Evolutionary conservation across 2,329 filamentous ascomycete species (phyloP), one percentile per base, ranked within the genome.

Genomic region (Rhinocladiella mackenziei): DNA sequence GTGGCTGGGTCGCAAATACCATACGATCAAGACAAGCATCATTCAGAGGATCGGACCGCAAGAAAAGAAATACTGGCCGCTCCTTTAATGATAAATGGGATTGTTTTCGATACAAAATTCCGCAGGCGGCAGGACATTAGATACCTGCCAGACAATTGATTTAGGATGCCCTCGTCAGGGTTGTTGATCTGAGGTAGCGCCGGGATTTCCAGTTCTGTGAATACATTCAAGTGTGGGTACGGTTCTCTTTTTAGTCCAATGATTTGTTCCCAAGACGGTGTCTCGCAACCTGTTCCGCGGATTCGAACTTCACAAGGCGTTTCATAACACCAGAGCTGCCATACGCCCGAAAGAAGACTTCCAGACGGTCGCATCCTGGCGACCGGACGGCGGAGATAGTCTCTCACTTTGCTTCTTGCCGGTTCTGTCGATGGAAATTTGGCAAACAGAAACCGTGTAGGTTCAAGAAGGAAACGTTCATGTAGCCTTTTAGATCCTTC

Each of bases 1-100:
- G 43, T 19, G 45, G 34, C 18, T 43, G 35, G 22, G 67, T 53
- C 2, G 78, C 71, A 54, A 84, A 79, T 0, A 82, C 73, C 53
- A 80, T 81, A 2, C 59, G 60, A 56, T 83, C 78, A 4, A 71
- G 43, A 0, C 64, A 56, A 0, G 68, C 59, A 19, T 71, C 58
- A 1, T 72, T 72, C 25, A 73, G 65, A 11, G 70, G 69, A 4
- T 68, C 63, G 0, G 78, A 74, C 41, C 84, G 77, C 2, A 80
- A 62, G 54, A 81, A 83, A 2, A 84, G 59, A 51, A 72, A 83
- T 0, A 81, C 41, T 1, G 65, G 56, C 15, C 30, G 30, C 13
- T 35, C 19, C 4, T 33, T 32, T 15, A 9, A 9, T 14, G 40
- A 18, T 3, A 22, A 37, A 11, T 9, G 15, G 11, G 7, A 9